Evolutionary conservation across 2,329 filamentous ascomycete genomes (phyloP), one percentile per base, ranked within the genome.

Genomic region (Cryphonectria radicalis): DNA sequence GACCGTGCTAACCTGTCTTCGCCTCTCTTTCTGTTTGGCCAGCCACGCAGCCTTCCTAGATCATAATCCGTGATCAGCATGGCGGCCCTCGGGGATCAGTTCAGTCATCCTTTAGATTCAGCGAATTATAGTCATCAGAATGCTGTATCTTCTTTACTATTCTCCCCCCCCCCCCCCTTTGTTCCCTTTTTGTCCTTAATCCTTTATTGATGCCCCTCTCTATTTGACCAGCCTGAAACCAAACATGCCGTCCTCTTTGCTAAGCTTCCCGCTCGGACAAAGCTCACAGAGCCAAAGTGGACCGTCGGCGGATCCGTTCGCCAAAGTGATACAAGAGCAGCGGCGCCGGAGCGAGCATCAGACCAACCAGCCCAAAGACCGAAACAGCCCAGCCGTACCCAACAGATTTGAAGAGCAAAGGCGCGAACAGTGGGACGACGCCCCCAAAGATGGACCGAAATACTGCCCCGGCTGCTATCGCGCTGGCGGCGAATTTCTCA

Each of bases 391-490:
- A 70, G 4, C 70, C 70, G 37, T 72, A 72, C 4, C 70, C 70
- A 32, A 67, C 40, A 22, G 37, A 50, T n/a, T 70, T 66, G 28
- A 72, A 70, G 13, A 72, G 22, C 28, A 46, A 63, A 10, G 70
- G 67, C 14, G 67, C 67, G n/a, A 72, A 37, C 22, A 73, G 28
- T 10, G 71, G 71, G 5, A 68, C 57, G 2, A 70, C 32, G 13
- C 71, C 69, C 0, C 63, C 71, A 19, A 73, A 43, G 7, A 77
- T 35, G n/a, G 75, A 76, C 4, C 75, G 73, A 14, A 75, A 63
- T 1, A 76, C 73, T 3, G 73, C 63, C 22, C 67, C 67, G 0
- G 86, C 86, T 0, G 86, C 86, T 67, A 87, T 82, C 0, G 76
- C 78, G 6, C 76, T 77, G 35, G 79, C 78, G 0, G 79, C 78